A percentile compares a stretch with the other conserved stretches of the same genome.
These are phyloP conservation scores for Magnusiomyces tetraspermus DNA, from an alignment of 1,139 yeast genomes.

Conservation along the genomic window DNA sequence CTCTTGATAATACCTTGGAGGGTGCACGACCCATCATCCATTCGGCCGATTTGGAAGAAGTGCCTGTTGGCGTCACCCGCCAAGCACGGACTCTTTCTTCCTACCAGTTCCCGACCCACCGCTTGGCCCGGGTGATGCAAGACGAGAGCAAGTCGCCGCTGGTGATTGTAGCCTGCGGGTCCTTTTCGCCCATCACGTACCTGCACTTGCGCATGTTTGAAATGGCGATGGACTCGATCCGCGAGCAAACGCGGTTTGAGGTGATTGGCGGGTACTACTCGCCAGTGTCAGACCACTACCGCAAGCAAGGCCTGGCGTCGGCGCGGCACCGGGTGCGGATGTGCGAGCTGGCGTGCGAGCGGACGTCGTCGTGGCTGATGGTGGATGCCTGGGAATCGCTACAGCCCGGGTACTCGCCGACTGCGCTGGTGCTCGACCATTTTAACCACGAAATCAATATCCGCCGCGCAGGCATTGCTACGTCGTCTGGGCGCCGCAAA, in stretches of 20 bases:
- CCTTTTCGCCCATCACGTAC: constrained; percentile 92
- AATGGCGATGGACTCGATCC: constrained; percentile 93
- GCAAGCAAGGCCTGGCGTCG: constrained; percentile 86
- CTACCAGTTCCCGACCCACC: constrained; percentile 77
- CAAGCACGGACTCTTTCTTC: constrained; percentile 64
- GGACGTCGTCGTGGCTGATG: constrained; percentile 96
- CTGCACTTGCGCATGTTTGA: constrained; percentile 94
- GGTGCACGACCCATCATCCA: constrained; percentile 35
- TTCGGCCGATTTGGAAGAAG: constrained; percentile 91
- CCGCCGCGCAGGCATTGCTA: constrained; percentile 75
- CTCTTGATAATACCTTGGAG: constrained; percentile 4
- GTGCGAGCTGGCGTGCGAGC: constrained; percentile 97
- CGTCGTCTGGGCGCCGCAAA: constrained; percentile 60
- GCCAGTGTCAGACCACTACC: constrained; percentile 93
- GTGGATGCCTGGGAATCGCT: constrained; percentile 99
- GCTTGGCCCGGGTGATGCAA: constrained; percentile 60
- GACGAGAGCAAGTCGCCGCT: constrained; percentile 79
- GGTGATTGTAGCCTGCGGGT: constrained; percentile 95
- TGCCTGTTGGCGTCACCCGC: constrained; percentile 84
- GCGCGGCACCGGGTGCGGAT: constrained; percentile 85
- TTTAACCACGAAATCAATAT: constrained; percentile 92
- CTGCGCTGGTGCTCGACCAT: constrained; percentile 93
- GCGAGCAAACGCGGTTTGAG: constrained; percentile 87
- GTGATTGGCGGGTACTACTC: constrained; percentile 95
- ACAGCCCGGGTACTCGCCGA: constrained; percentile 83